Conservation (phyloP, 1,284 basidiomycete species). For the Puccinia polysora region DNA sequence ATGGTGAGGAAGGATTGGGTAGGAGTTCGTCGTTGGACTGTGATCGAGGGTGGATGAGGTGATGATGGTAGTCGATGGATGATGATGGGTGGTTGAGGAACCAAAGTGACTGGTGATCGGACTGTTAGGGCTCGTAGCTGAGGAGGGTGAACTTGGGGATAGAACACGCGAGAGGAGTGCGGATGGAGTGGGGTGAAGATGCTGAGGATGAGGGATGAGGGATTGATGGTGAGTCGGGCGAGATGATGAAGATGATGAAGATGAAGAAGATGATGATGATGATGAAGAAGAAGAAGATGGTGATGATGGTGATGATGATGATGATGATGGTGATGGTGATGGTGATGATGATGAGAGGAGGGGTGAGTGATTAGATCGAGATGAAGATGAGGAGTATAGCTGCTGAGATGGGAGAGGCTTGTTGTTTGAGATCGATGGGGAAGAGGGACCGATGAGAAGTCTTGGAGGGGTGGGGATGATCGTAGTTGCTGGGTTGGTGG, state of each 20-base stretch:
- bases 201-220: constrained; percentile 38
- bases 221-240: constrained; percentile 17
- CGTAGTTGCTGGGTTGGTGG: too few species aligned
- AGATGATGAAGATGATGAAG: neutral
- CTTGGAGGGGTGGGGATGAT: neutral
- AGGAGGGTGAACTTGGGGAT: too few species aligned
- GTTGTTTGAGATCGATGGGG: neutral
- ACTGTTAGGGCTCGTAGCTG: too few species aligned
- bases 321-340: neutral
- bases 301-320: neutral
- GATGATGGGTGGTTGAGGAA: too few species aligned
- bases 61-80: too few species aligned
- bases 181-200: neutral
- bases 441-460: too few species aligned
- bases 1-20: neutral
- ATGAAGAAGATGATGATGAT: constrained; percentile 16
- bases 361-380: too few species aligned
- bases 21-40: neutral
- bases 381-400: neutral
- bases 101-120: too few species aligned
- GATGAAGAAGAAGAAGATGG: neutral
- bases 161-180: too few species aligned
- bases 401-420: neutral
- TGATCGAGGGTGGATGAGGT: constrained; percentile 58
- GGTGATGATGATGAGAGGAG: too few species aligned